Evolutionary conservation across 106 monocot species (phyloP), one percentile per base, ranked within the genome.

Genomic region (Dioscorea dumetorum): DNA sequence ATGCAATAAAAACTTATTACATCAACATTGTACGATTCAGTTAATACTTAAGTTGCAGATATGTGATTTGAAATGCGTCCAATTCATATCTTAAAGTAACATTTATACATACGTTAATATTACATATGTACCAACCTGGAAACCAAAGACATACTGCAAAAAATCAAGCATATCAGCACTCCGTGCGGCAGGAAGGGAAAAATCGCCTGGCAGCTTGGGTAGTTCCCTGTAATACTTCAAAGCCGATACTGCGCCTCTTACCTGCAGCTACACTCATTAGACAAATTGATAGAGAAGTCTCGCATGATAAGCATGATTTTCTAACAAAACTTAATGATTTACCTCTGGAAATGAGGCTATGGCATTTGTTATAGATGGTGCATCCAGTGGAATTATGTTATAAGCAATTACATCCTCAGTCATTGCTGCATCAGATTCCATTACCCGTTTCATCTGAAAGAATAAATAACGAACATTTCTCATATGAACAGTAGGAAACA

Each of bases 311-410:
- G 21, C 32, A 28, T 33, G 17, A 18, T n/a, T 8, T 15, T 23
- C 62, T 41, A 24, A 50, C 0, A 17, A 51, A 20, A 50, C 61
- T 6, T 3, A 70, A 66, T 22, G 24, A 24, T 23, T 75, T 63
- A 86, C 95, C 88, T 95, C 95, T 4, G 84, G 72, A 67, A 91
- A 82, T 62, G 70, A 73, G 2, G 49, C 74, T 22, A 91, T 86
- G 23, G 51, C 86, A 80, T 95, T 95, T 63, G 91, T 84, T 18
- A 64, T 70, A 35, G 88, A 86, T 49, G 86, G 88, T 57, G 78
- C 70, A 81, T 95, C 95, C 66, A 95, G 50, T 34, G 95, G 95
- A 74, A 95, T 84, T 67, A 95, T 91, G 59, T 95, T 95, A 83
- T 91, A 95, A 68, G 91, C 75, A 74, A 88, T 62, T 48, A 73